Conservation (phyloP, 2,329 filamentous ascomycete species). For the Cladosporium sp. region DNA sequence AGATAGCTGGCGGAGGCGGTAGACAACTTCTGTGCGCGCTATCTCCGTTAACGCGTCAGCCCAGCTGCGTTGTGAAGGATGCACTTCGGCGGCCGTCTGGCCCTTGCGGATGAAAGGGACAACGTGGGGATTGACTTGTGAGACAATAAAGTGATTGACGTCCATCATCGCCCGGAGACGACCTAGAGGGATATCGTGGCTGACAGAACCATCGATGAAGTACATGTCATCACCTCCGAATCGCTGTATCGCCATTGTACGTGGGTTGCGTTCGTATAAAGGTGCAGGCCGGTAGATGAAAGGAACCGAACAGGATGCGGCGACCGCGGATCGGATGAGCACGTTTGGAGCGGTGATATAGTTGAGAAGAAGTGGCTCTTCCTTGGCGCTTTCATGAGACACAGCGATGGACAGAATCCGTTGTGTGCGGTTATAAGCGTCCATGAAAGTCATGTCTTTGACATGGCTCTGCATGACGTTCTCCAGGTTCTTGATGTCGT, state of each 20-base stretch:
- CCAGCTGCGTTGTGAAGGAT: constrained; percentile 12
- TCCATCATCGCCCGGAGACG: constrained; percentile 94
- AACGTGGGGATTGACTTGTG: constrained; percentile 93
- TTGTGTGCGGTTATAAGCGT: constrained; percentile 92
- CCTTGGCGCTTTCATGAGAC: constrained; percentile 81
- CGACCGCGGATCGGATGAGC: constrained; percentile 93
- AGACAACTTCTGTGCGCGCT: constrained; percentile 10
- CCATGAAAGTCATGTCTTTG: constrained; percentile 90
- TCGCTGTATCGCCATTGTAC: constrained; percentile 65
- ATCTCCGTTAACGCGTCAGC: constrained; percentile 4
- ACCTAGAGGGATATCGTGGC: constrained; percentile 91
- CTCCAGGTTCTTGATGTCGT: constrained; percentile 79
- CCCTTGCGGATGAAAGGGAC: constrained; percentile 81
- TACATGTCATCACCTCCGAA: constrained; percentile 70
- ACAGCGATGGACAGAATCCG: constrained; percentile 93
- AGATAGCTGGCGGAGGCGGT: constrained; percentile 10
- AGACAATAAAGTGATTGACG: constrained; percentile 97
- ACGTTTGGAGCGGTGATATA: constrained; percentile 94
- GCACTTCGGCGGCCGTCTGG: constrained; percentile 36
- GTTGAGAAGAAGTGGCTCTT: constrained; percentile 64
- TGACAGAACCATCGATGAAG: constrained; percentile 94
- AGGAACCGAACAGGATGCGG: constrained; percentile 92
- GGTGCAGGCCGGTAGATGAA: constrained; percentile 79
- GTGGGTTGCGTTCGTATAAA: constrained; percentile 80
- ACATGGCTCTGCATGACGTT: constrained; percentile 79